phyloP scores from a whole-genome alignment of 345 rosid species.

The Conringia planisiliqua region DNA sequence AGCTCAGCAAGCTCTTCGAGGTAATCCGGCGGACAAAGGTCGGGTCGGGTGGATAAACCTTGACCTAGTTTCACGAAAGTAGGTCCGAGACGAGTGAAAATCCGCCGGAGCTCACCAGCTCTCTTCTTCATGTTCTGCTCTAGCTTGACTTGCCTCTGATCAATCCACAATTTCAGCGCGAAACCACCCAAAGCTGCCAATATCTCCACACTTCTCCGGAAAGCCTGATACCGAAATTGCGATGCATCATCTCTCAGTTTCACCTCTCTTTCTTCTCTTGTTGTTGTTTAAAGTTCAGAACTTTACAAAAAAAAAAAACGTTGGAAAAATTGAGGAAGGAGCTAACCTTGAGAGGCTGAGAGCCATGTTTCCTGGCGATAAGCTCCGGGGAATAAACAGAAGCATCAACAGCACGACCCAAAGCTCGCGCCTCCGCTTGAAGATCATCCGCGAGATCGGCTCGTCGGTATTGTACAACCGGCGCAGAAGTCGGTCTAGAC shows the following conservation, averaged over 20 bases:
- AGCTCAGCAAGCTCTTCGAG: slow-evolving; percentile 87
- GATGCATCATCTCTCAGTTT: background rate
- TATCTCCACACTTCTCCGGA: slow-evolving; percentile 70
- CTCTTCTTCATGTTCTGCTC: slow-evolving; percentile 71
- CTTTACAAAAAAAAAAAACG: background rate
- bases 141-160: slow-evolving; percentile 59
- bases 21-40: slow-evolving; percentile 90
- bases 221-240: slow-evolving; percentile 43
- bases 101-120: slow-evolving; percentile 56
- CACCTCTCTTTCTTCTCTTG: background rate
- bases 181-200: slow-evolving; percentile 64
- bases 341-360: slow-evolving; percentile 72
- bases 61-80: slow-evolving; percentile 97
- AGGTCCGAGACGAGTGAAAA: slow-evolving; percentile 85
- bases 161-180: slow-evolving; percentile 59
- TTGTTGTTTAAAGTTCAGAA: background rate
- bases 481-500: slow-evolving; percentile 1
- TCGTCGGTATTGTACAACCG: slow-evolving; percentile 27
- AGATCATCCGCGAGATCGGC: slow-evolving; percentile 63
- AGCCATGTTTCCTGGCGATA: slow-evolving; percentile 63
- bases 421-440: slow-evolving; percentile 82
- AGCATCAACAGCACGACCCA: slow-evolving; percentile 81
- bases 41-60: slow-evolving; percentile 95
- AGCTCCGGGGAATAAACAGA: slow-evolving; percentile 72
- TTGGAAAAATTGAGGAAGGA: background rate